A percentile compares a stretch with the other conserved stretches of the same genome.
Evolutionary conservation across 2,329 filamentous ascomycete species (phyloP).

Genomic region (Ceratocystis diversiconidia): DNA sequence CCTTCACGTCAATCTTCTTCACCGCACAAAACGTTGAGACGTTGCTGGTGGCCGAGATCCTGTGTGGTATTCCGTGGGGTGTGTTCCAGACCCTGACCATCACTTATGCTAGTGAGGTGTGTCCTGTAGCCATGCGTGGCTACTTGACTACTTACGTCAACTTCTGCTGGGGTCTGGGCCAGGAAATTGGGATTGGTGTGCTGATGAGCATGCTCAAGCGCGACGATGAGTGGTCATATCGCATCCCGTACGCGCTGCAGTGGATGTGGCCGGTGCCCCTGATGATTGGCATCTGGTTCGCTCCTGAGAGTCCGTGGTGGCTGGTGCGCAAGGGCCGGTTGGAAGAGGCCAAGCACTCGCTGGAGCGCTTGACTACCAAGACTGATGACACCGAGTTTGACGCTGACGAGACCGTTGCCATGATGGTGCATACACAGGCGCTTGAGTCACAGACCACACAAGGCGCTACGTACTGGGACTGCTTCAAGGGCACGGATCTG

Average conservation of each 20-base stretch:
- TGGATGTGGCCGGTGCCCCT: conserved; percentile 66
- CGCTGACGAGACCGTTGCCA: conserved; percentile 69
- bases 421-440: conserved; percentile 84
- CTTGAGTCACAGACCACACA: conserved; percentile 62
- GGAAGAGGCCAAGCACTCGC: conserved; percentile 50
- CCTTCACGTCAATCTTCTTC: conserved; percentile 50
- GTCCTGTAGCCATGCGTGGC: conserved; percentile 55
- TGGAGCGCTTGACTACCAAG: conserved; percentile 50
- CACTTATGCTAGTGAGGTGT: conserved; percentile 59
- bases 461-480: conserved; percentile 65
- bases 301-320: conserved; percentile 62
- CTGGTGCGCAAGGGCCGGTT: conserved; percentile 52
- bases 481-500: conserved; percentile 65
- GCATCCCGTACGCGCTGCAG: conserved; percentile 58
- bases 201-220: conserved; percentile 53
- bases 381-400: conserved; percentile 58
- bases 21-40: conserved; percentile 46
- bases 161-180: conserved; percentile 65
- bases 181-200: conserved; percentile 59
- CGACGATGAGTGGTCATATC: conserved; percentile 53
- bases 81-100: conserved; percentile 45
- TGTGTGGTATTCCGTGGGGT: conserved; percentile 50
- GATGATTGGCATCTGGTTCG: conserved; percentile 50
- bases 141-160: conserved; percentile 63
- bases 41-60: conserved; percentile 46